Conservation (phyloP, 2,329 filamentous ascomycete species). For the Zarea fungicola region DNA sequence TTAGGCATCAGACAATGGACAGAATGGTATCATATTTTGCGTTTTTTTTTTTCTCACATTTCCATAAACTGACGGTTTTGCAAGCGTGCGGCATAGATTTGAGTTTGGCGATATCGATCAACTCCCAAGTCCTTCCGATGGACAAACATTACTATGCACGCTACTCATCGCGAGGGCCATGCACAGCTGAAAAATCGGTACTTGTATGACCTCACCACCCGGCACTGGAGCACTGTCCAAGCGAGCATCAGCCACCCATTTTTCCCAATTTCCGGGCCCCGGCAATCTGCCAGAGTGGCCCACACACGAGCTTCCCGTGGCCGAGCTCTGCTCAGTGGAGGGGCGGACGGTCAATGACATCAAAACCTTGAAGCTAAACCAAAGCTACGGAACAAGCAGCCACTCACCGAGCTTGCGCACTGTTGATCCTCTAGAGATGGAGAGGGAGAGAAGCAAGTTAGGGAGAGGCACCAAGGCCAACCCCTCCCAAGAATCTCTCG, state of each 20-base stretch:
- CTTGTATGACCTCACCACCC: conserved; percentile 11
- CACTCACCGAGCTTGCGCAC: conserved; percentile 4
- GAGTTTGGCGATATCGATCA: not conserved
- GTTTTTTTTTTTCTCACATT: no score
- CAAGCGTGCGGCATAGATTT: no score
- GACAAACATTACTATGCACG: not conserved
- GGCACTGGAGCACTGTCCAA: not conserved
- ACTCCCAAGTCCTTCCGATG: not conserved
- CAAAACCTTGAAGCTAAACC: conserved; percentile 6
- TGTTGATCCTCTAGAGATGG: not conserved
- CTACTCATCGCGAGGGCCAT: not conserved
- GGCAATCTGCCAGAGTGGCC: conserved; percentile 9
- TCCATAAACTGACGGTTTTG: no score
- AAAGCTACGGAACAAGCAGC: conserved; percentile 1
- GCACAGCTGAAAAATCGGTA: conserved; percentile 9
- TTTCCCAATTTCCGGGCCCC: conserved; percentile 12
- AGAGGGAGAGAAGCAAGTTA: not conserved
- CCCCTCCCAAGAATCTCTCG: no score
- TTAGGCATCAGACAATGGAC: no score
- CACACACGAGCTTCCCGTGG: not conserved
- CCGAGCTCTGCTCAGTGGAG: not conserved
- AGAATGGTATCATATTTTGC: no score
- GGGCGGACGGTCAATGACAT: not conserved
- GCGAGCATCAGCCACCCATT: no score
- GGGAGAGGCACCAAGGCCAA: no score